A percentile compares a stretch with the other conserved stretches of the same genome.
These are phyloP conservation scores for Rutstroemia sp. DNA, from an alignment of 2,329 filamentous ascomycete species.

Conservation along the genomic window DNA sequence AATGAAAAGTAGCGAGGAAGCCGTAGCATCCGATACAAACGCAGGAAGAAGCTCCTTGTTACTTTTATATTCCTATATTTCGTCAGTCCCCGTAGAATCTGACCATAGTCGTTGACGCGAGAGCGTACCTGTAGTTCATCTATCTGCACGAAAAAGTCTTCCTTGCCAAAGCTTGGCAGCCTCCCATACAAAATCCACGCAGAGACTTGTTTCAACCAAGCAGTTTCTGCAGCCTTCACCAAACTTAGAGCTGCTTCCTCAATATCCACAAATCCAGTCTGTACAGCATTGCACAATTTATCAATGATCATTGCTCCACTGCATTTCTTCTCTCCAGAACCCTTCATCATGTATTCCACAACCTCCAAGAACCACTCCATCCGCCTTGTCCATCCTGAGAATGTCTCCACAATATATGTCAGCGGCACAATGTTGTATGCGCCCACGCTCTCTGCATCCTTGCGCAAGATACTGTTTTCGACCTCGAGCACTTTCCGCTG, in stretches of 20 bases:
- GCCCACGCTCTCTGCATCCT: slow-evolving; percentile 74
- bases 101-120: neutral
- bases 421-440: slow-evolving; percentile 91
- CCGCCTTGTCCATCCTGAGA: slow-evolving; percentile 76
- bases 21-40: slow-evolving; percentile 69
- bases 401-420: slow-evolving; percentile 75
- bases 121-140: slow-evolving; percentile 19
- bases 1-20: slow-evolving; percentile 81
- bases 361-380: slow-evolving; percentile 82
- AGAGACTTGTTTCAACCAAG: slow-evolving; percentile 85
- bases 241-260: slow-evolving; percentile 68
- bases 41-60: slow-evolving; percentile 60
- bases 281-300: slow-evolving; percentile 63
- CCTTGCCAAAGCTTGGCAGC: slow-evolving; percentile 65
- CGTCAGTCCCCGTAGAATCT: neutral
- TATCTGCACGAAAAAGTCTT: slow-evolving; percentile 78
- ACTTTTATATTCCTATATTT: slow-evolving; percentile 47
- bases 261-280: slow-evolving; percentile 84
- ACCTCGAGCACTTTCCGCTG: slow-evolving; percentile 79
- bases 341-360: slow-evolving; percentile 56
- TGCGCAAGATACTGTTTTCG: slow-evolving; percentile 67
- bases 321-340: slow-evolving; percentile 35
- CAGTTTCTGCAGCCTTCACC: slow-evolving; percentile 71
- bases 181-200: slow-evolving; percentile 88
- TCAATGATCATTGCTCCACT: slow-evolving; percentile 72